Evolutionary conservation across 176 grass and related monocot genomes (phyloP).

Genomic region (Avena insularis): DNA sequence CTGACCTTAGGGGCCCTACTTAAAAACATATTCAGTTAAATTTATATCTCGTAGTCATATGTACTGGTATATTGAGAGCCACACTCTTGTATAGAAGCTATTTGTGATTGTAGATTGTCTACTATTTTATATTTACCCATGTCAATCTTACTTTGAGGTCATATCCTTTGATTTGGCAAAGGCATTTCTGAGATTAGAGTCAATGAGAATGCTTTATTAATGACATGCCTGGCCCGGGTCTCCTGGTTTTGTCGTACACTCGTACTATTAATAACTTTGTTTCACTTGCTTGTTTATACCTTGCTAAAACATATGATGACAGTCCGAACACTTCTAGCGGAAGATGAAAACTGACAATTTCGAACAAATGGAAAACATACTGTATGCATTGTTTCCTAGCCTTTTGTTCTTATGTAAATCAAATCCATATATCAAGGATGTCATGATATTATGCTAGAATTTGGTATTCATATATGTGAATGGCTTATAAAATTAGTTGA

Average conservation of each 20-base stretch:
- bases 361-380: background rate
- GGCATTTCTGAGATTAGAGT: background rate
- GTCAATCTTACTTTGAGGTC: slow-evolving; percentile 27
- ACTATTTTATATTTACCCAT: background rate
- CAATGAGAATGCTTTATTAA: background rate
- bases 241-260: background rate
- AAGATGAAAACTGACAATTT: background rate
- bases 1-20: background rate
- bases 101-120: slow-evolving; percentile 2
- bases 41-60: background rate
- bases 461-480: background rate
- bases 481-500: background rate
- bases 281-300: slow-evolving; percentile 10
- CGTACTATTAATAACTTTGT: background rate
- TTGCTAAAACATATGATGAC: background rate
- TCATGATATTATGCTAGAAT: background rate
- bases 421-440: slow-evolving; percentile 7
- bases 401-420: background rate
- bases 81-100: background rate
- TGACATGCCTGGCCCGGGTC: background rate
- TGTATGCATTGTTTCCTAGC: background rate
- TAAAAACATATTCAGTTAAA: background rate
- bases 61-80: background rate
- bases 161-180: slow-evolving; percentile 26
- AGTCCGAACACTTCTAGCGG: background rate